phyloP scores from a whole-genome alignment of 257 asterid species.

The Thymus quinquecostatus region DNA sequence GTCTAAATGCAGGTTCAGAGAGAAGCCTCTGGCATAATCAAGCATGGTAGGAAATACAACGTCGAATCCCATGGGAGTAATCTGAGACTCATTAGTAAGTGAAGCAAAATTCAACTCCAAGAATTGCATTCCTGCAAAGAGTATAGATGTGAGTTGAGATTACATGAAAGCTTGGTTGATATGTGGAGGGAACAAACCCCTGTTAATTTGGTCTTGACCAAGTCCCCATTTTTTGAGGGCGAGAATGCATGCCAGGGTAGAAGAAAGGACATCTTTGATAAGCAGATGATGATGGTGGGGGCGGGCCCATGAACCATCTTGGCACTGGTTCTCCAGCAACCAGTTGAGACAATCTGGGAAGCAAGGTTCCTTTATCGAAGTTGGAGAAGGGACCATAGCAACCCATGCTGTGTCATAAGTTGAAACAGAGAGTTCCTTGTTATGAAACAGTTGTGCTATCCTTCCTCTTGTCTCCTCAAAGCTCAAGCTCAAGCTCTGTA shows the following conservation, averaged over 20 bases:
- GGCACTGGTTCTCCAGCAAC: conserved; percentile 74
- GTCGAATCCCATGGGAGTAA: conserved; percentile 79
- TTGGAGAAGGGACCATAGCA: conserved; percentile 93
- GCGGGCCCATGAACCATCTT: conserved; percentile 89
- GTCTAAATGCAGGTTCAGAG: conserved; percentile 63
- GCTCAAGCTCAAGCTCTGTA: conserved; percentile 21
- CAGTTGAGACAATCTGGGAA: conserved; percentile 76
- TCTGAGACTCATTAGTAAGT: conserved; percentile 46
- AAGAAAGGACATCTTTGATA: conserved; percentile 71
- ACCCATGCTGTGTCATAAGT: conserved; percentile 98
- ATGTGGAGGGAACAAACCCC: conserved; percentile 45
- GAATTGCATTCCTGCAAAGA: conserved; percentile 57
- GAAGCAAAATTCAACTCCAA: conserved; percentile 65
- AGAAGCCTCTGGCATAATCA: conserved; percentile 60
- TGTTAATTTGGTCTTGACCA: conserved; percentile 62
- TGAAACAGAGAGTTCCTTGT: conserved; percentile 66
- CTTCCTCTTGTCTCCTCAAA: conserved; percentile 60
- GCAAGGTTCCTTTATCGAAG: conserved; percentile 57
- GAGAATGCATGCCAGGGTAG: conserved; percentile 87
- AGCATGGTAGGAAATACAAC: conserved; percentile 84
- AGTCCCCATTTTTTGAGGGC: conserved; percentile 85
- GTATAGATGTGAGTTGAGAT: not conserved
- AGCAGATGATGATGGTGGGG: conserved; percentile 66
- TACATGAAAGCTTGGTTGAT: not conserved
- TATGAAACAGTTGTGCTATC: conserved; percentile 51